Evolutionary conservation across 257 asterid genomes (phyloP).

Genomic region (Rauvolfia tetraphylla): DNA sequence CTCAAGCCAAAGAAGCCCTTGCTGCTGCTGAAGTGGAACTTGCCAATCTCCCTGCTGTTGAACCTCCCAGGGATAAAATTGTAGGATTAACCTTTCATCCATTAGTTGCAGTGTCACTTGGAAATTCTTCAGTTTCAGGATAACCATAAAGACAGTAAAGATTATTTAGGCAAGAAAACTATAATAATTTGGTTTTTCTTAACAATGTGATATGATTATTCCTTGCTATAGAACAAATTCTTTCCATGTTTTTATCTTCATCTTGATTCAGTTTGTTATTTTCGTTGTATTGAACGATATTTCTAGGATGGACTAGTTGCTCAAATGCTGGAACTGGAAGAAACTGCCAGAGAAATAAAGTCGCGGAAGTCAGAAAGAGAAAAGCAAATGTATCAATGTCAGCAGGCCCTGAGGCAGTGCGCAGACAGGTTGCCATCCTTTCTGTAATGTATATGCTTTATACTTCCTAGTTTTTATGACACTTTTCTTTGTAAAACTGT

Average conservation of each 20-base stretch:
- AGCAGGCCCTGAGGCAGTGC: constrained; percentile 37
- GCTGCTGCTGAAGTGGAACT: constrained; percentile 70
- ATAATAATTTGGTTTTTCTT: neutral
- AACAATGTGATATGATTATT: neutral
- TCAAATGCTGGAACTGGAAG: constrained; percentile 68
- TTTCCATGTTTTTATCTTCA: constrained; percentile 1
- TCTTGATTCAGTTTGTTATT: constrained; percentile 19
- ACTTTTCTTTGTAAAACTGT: neutral
- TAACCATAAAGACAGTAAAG: no score
- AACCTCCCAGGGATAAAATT: constrained; percentile 61
- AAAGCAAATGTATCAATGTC: constrained; percentile 40
- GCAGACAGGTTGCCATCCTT: constrained; percentile 46
- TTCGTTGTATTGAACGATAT: neutral
- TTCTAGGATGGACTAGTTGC: constrained; percentile 58
- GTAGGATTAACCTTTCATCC: constrained; percentile 43
- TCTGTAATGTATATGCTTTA: constrained; percentile 3
- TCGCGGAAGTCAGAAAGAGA: constrained; percentile 54
- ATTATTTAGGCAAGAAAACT: constrained; percentile 1
- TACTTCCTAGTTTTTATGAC: constrained; percentile 13
- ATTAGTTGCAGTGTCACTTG: constrained; percentile 19
- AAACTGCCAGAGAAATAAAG: constrained; percentile 54
- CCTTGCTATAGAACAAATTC: neutral
- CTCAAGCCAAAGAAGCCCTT: constrained; percentile 65
- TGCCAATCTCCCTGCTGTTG: constrained; percentile 56
- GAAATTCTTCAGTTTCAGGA: constrained; percentile 1